Evolutionary conservation across 2,329 filamentous ascomycete genomes (phyloP), one percentile per base, ranked within the genome.

Genomic region (Pseudogymnoascus sp.): DNA sequence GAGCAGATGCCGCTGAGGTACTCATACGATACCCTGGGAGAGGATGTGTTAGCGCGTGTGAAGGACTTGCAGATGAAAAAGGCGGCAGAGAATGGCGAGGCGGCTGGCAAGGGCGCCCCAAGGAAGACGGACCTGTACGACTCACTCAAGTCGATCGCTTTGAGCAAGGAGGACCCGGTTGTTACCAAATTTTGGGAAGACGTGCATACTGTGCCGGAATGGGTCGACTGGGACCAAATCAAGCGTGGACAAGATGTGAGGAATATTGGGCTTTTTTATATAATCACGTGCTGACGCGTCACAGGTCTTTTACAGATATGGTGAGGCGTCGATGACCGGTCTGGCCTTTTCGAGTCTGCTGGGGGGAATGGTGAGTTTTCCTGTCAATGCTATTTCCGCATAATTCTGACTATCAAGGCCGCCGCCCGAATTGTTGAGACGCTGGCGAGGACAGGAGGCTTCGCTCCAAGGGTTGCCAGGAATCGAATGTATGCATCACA

Each of bases 211-310:
- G 75, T 87, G 3, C 85, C 86, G 0, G 75, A 78, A 0, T 88
- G 85, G 84, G 85, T 88, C 0, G 81, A 88, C 64, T 89, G 86
- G 86, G 78, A 76, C 0, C 85, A 88, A 67, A 82, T 88, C 25
- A 74, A 77, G 60, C 75, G 86, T 65, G 85, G 85, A 0, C 86
- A 88, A 67, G 79, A 85, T 67, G 30, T 50, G 41, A 50, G 25
- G 43, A 28, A 30, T 50, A 50, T 16, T 4, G 79, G 83, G 1
- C 38, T 47, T n/a, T 30, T 28, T 11, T 11, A 14, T 22, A 50
- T 16, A 30, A 30, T 50, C 43, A 50, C 43, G 4, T 50, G 43
- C 35, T 58, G 35, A 20, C 25, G 59, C 63, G 14, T 71, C 20
- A n/a, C 16, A 50, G 43, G 43, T 74, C 63, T 73, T 88, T 82